A percentile compares a stretch with the other conserved stretches of the same genome.
These are phyloP conservation scores for Pleurotus platypus DNA, from an alignment of 768 basidiomycete genomes.

Conservation along the genomic window DNA sequence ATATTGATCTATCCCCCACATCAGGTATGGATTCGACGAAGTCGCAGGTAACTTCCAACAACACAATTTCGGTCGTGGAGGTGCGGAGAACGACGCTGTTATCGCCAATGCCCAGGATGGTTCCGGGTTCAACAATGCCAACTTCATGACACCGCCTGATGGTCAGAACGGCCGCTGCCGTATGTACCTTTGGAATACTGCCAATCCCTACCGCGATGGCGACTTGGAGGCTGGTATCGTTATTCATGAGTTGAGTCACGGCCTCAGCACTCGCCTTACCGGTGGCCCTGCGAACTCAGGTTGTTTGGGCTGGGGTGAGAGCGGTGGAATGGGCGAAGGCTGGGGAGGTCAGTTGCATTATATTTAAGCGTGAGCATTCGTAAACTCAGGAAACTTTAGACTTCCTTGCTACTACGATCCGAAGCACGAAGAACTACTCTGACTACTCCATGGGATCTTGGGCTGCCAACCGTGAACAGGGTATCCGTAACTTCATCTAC, in stretches of 20 bases:
- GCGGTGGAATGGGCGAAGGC: constrained; percentile 97
- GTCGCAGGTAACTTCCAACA: constrained; percentile 95
- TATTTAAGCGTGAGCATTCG: background rate
- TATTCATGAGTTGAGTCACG: constrained; percentile 87
- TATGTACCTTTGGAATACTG: constrained; percentile 96
- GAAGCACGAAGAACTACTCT: constrained; percentile 68
- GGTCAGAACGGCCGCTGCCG: constrained; percentile 89
- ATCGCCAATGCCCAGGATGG: constrained; percentile 97
- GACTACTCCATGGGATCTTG: constrained; percentile 94
- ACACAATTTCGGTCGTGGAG: constrained; percentile 92
- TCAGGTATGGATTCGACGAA: constrained; percentile 89
- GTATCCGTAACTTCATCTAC: constrained; percentile 89
- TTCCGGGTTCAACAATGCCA: constrained; percentile 87
- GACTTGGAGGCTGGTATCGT: constrained; percentile 97
- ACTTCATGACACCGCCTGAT: constrained; percentile 85
- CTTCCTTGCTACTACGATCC: constrained; percentile 84
- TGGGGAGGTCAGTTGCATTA: constrained; percentile 65
- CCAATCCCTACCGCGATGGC: constrained; percentile 87
- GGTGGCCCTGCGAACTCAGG: constrained; percentile 92
- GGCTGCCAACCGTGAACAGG: constrained; percentile 75
- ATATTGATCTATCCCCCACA: constrained; percentile 8
- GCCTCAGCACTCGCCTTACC: constrained; percentile 89
- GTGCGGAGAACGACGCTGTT: constrained; percentile 83
- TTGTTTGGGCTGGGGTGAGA: constrained; percentile 94
- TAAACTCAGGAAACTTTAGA: constrained; percentile 31